Conservation (phyloP, 768 basidiomycete genomes). For the Lactifluus pinguis region DNA sequence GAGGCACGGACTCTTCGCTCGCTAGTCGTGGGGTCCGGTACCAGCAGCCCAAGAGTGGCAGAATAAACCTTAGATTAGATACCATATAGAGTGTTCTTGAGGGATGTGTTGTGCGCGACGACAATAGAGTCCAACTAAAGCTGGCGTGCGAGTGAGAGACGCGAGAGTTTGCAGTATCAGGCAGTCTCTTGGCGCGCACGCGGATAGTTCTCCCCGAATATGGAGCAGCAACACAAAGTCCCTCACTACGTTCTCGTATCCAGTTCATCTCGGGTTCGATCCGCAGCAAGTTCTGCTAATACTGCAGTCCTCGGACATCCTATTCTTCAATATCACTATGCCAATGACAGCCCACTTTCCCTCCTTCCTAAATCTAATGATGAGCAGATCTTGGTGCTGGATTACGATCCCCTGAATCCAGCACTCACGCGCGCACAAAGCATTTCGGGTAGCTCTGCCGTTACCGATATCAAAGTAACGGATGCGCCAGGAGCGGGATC, state of each 20-base stretch:
- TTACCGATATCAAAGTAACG: constrained; percentile 54
- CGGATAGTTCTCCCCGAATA: neutral
- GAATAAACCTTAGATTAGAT: too few species aligned
- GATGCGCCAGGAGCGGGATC: constrained; percentile 65
- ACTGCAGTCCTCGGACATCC: constrained; percentile 50
- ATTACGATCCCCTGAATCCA: constrained; percentile 44
- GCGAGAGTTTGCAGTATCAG: too few species aligned
- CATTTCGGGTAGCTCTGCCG: constrained; percentile 37
- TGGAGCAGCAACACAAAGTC: constrained; percentile 22
- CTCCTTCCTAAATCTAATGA: constrained; percentile 50
- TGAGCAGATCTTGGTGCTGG: constrained; percentile 68
- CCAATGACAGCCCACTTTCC: constrained; percentile 64
- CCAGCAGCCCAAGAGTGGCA: neutral
- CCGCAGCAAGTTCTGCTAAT: constrained; percentile 26
- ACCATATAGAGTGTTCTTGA: neutral
- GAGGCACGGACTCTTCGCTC: too few species aligned
- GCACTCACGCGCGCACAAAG: constrained; percentile 41
- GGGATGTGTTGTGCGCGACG: neutral
- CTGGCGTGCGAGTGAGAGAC: too few species aligned
- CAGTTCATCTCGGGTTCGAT: constrained; percentile 37
- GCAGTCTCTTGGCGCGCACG: too few species aligned
- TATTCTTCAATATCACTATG: constrained; percentile 71
- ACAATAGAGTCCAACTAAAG: too few species aligned
- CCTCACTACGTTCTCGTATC: constrained; percentile 68
- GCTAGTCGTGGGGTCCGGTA: neutral